Base-by-base conservation (phyloP, 2,329 filamentous ascomycete genomes). In the Fusarium concolor region DNA sequence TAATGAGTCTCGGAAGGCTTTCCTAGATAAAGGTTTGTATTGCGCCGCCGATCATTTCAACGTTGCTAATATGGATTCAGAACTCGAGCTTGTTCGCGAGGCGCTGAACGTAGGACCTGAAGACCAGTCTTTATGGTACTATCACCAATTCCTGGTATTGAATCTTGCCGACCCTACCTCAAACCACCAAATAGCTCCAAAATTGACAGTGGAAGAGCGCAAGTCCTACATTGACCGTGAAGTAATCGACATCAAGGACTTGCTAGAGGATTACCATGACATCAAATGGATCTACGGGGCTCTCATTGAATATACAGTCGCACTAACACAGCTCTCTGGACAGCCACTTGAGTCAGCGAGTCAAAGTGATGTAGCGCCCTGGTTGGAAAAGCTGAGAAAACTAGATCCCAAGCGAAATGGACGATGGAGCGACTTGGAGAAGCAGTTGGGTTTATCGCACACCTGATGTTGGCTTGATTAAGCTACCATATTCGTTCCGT, bases 111-210 rank as follows among this genome's bases (percentile, higher is more conserved):
- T 93, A 37, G 94, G 96, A 59, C 94, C 95, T 0, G 94, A 97
- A 71, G 95, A 98, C 76, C 95, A 98, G 76, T 97, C 94, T 18
- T 84, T 97, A 8, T 99, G 96, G 94, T 97, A 96, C 79, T 98
- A 99, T 76, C 94, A 98, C 77, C 92, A 96, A 72, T 97, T 91
- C 74, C 82, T 97, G 58, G 89, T 97, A 81, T 86, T 89, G 62
- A 91, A 90, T 74, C 82, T 92, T 71, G 82, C 85, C 52, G 84
- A 82, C 73, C 81, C 79, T 47, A 81, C 76, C 15, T 79, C 82
- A 15, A 75, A 81, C 4, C 80, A 84, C 20, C 86, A 86, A 11
- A 91, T 97, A 71, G 86, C 89, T 15, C 88, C 88, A 1, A 83
- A 87, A 37, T 80, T 97, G 29, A 84, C 84, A 2, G 76, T 82